phyloP scores from a whole-genome alignment of 176 grass and related monocot species.

The Aegilops bicornis region DNA sequence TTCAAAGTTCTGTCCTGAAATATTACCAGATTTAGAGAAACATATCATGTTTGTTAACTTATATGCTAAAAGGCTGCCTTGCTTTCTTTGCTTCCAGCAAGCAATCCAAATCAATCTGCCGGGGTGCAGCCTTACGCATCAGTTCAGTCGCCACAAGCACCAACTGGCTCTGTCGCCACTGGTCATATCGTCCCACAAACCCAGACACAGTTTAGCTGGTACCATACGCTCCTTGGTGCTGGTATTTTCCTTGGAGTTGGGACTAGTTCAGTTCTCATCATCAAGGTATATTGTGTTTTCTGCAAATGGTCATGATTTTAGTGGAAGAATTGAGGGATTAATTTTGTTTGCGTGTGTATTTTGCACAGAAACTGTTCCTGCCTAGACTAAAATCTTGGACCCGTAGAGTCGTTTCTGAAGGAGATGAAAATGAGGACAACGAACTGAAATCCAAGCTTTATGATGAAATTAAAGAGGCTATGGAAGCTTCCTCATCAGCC shows the following conservation, averaged over 20 bases:
- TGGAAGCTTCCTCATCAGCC: constrained; percentile 66
- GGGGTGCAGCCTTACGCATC: constrained; percentile 34
- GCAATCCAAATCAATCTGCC: constrained; percentile 43
- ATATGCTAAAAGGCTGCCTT: constrained; percentile 18
- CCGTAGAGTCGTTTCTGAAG: constrained; percentile 63
- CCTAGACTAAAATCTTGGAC: constrained; percentile 77
- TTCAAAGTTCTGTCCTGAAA: not conserved
- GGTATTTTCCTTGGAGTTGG: constrained; percentile 68
- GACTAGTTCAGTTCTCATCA: constrained; percentile 48
- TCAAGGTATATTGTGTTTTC: constrained; percentile 20
- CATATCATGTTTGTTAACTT: not conserved
- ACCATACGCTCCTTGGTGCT: constrained; percentile 57
- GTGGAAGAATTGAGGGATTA: not conserved
- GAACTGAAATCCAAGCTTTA: constrained; percentile 54
- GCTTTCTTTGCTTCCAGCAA: constrained; percentile 48
- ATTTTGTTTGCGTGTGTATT: constrained; percentile 13
- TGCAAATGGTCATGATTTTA: not conserved
- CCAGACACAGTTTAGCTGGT: constrained; percentile 54
- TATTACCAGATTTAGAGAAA: not conserved
- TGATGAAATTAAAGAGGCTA: constrained; percentile 74
- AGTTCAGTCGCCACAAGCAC: constrained; percentile 35
- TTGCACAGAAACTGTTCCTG: constrained; percentile 64
- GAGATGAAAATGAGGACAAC: constrained; percentile 51
- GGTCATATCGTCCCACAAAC: constrained; percentile 23
- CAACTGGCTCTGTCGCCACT: constrained; percentile 15